A percentile compares a stretch with the other conserved stretches of the same genome.
Conservation (phyloP, 2,329 filamentous ascomycete species). For the Colletotrichum lindemuthianum region DNA sequence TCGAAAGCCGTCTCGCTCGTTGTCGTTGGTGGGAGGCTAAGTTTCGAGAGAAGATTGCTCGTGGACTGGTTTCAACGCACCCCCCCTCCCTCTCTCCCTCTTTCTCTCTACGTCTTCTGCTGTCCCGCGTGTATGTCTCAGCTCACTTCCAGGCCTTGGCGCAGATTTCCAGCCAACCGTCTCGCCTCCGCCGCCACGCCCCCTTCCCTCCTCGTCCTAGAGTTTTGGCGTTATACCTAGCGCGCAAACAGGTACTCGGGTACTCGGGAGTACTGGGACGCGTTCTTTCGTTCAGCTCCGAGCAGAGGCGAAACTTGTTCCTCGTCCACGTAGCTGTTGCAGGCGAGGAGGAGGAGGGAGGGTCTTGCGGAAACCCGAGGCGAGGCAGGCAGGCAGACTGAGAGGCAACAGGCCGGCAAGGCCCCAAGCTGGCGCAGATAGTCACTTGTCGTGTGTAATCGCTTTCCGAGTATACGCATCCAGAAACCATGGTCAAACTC, state of each 20-base stretch:
- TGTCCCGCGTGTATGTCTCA: slow-evolving; percentile 27
- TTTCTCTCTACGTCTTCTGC: neutral
- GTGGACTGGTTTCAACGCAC: neutral
- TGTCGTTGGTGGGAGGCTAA: slow-evolving; percentile 4
- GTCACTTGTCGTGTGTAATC: too few relatives aligned
- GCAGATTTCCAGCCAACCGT: slow-evolving; percentile 19
- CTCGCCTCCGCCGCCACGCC: slow-evolving; percentile 9
- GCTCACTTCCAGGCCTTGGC: slow-evolving; percentile 19
- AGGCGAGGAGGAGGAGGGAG: too few relatives aligned
- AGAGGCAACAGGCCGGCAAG: too few relatives aligned
- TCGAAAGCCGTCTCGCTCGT: slow-evolving; percentile 6
- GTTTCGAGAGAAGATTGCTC: slow-evolving; percentile 3
- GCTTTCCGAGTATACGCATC: too few relatives aligned
- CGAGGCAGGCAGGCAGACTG: too few relatives aligned
- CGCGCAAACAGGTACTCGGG: too few relatives aligned
- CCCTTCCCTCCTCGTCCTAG: neutral
- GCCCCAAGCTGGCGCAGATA: too few relatives aligned
- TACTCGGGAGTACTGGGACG: too few relatives aligned
- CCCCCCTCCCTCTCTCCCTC: neutral
- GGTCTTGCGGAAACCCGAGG: too few relatives aligned
- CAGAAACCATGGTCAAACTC: too few relatives aligned
- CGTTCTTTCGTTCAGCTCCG: neutral
- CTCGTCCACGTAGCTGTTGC: too few relatives aligned
- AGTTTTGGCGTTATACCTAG: neutral
- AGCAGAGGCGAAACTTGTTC: too few relatives aligned